Percentiles rank a stretch among this genome's conserved stretches.
phyloP scores from a whole-genome alignment of 2,329 filamentous ascomycete genomes.

The Phaeomoniella chlamydospora region DNA sequence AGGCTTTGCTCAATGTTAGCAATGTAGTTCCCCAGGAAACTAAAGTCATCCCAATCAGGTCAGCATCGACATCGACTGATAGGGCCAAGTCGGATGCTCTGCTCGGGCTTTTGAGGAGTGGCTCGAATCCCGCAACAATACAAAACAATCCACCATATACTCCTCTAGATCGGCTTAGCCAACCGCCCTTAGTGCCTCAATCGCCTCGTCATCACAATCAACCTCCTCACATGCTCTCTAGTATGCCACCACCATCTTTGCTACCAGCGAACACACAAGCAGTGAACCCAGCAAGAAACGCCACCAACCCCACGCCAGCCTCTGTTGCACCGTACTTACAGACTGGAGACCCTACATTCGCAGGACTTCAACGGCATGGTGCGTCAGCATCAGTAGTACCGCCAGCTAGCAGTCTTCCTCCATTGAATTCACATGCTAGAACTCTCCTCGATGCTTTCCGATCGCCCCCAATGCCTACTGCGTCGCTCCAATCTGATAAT shows the following conservation, averaged over 20 bases:
- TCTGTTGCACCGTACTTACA: slow-evolving; percentile 28
- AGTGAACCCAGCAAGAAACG: background rate
- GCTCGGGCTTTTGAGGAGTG: slow-evolving; percentile 38
- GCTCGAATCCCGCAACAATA: slow-evolving; percentile 15
- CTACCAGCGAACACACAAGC: slow-evolving; percentile 22
- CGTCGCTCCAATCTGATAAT: slow-evolving; percentile 11
- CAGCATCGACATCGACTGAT: slow-evolving; percentile 14
- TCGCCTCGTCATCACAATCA: slow-evolving; percentile 43
- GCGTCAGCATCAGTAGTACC: slow-evolving; percentile 33
- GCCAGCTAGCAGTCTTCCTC: slow-evolving; percentile 41
- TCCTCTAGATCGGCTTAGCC: slow-evolving; percentile 38
- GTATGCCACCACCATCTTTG: slow-evolving; percentile 32
- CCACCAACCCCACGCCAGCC: slow-evolving; percentile 4
- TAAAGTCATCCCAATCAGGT: slow-evolving; percentile 5
- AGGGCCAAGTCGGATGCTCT: slow-evolving; percentile 35
- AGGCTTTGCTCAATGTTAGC: slow-evolving; percentile 28
- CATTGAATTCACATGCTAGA: slow-evolving; percentile 41
- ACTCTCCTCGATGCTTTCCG: slow-evolving; percentile 47
- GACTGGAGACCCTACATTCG: slow-evolving; percentile 30
- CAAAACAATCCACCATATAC: slow-evolving; percentile 27
- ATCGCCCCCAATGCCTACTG: slow-evolving; percentile 13
- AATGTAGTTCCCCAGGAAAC: slow-evolving; percentile 6
- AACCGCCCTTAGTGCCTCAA: slow-evolving; percentile 36
- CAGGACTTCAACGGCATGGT: slow-evolving; percentile 17
- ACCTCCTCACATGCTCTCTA: slow-evolving; percentile 30